These are phyloP conservation scores for Nakazawaea populi DNA, from an alignment of 805 yeast genomes.

Conservation along the genomic window DNA sequence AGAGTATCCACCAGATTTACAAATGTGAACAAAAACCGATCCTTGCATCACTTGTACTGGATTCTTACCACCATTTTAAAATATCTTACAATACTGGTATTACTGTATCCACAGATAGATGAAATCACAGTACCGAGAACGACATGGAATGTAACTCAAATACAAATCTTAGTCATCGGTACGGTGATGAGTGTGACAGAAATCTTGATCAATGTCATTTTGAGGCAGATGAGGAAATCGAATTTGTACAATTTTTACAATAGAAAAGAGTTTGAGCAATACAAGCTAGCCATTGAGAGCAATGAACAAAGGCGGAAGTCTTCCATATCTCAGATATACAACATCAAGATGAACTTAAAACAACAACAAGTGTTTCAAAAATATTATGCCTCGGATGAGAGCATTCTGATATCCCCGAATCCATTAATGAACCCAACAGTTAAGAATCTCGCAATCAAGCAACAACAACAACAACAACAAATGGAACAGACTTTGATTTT, in stretches of 20 bases:
- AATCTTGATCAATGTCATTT: not conserved
- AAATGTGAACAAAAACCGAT: not conserved
- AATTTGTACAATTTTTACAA: not conserved
- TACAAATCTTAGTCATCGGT: not conserved
- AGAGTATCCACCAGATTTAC: not conserved
- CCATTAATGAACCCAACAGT: not conserved
- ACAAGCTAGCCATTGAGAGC: not conserved
- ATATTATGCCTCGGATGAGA: constrained; percentile 5
- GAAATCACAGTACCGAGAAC: not conserved
- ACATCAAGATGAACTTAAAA: constrained; percentile 4
- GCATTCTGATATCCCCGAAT: not conserved
- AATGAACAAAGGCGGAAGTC: constrained; percentile 3
- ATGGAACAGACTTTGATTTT: not conserved
- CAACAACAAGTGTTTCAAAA: not conserved
- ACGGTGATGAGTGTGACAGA: not conserved
- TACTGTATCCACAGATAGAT: constrained; percentile 4
- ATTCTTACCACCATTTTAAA: not conserved
- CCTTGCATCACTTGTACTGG: constrained; percentile 5
- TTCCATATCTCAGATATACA: constrained; percentile 1
- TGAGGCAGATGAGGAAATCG: not conserved
- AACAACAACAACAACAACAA: not conserved
- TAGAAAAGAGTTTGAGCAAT: not conserved
- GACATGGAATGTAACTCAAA: not conserved
- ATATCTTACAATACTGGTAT: not conserved
- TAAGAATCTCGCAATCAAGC: not conserved